These are phyloP conservation scores for Camelina neglecta DNA, from an alignment of 345 rosid genomes.

Conservation along the genomic window DNA sequence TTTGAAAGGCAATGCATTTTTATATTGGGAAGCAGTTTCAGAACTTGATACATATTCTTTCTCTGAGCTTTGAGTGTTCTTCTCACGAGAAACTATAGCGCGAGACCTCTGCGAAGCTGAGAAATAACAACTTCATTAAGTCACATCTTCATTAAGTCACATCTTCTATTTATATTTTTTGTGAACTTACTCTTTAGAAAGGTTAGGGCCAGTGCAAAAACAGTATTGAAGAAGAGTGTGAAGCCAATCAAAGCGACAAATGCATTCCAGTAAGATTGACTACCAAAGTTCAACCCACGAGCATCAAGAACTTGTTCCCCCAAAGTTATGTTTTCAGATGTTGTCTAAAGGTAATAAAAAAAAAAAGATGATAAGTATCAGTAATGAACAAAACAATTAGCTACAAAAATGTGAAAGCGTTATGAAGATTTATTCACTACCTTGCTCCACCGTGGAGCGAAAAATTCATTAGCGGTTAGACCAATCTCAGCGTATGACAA, in stretches of 20 bases:
- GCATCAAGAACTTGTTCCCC: constrained; percentile 56
- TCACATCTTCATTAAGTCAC: neutral
- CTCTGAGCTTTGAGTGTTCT: neutral
- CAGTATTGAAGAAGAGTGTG: constrained; percentile 56
- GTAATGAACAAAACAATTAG: neutral
- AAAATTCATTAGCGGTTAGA: constrained; percentile 63
- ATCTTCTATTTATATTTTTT: neutral
- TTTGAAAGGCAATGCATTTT: constrained; percentile 61
- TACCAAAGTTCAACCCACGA: constrained; percentile 60
- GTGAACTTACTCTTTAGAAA: constrained; percentile 58
- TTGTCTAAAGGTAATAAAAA: constrained; percentile 33
- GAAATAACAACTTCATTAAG: neutral
- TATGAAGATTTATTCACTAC: constrained; percentile 25
- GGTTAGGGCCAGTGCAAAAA: constrained; percentile 58
- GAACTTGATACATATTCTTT: neutral
- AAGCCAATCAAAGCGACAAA: constrained; percentile 60
- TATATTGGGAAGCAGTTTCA: neutral
- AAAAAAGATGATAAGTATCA: neutral
- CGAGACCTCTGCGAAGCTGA: constrained; percentile 35
- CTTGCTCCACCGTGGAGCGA: constrained; percentile 67
- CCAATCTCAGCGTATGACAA: constrained; percentile 69
- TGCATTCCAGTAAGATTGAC: constrained; percentile 58
- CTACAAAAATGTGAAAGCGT: neutral
- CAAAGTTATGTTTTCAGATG: constrained; percentile 41
- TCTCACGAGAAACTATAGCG: constrained; percentile 28